These are phyloP conservation scores for Neopestalotiopsis clavispora DNA, from an alignment of 2,329 filamentous ascomycete genomes.

Conservation along the genomic window DNA sequence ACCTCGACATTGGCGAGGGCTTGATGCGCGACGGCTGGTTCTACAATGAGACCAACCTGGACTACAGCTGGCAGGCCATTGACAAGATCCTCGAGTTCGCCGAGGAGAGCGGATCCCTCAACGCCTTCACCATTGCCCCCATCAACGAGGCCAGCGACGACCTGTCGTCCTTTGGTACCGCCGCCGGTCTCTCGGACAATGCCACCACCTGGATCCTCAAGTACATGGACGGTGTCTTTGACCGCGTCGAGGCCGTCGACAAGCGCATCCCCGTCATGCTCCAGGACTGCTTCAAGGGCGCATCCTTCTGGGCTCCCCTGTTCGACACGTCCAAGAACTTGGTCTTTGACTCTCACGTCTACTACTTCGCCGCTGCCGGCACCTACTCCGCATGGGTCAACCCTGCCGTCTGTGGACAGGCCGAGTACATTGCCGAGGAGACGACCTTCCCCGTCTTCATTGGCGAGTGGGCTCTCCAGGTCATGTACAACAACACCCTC, in stretches of 20 bases:
- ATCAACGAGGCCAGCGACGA: conserved; percentile 44
- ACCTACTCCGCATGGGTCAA: conserved; percentile 10
- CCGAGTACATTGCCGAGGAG: conserved; percentile 12
- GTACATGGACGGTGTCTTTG: conserved; percentile 37
- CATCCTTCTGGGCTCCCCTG: conserved; percentile 32
- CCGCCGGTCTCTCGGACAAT: conserved; percentile 33
- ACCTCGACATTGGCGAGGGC: conserved; percentile 37
- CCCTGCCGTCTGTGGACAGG: conserved; percentile 5
- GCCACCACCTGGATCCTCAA: conserved; percentile 37
- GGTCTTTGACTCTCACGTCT: conserved; percentile 36
- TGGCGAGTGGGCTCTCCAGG: conserved; percentile 40
- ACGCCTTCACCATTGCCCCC: conserved; percentile 39
- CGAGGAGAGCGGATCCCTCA: conserved; percentile 30
- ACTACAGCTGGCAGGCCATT: conserved; percentile 37
- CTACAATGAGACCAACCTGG: conserved; percentile 38
- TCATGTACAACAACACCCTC: conserved; percentile 36
- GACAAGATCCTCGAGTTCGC: conserved; percentile 38
- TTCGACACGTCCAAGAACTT: conserved; percentile 32
- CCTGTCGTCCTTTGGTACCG: conserved; percentile 37
- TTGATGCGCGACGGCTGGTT: conserved; percentile 39
- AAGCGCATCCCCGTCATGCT: conserved; percentile 39
- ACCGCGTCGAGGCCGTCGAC: conserved; percentile 31
- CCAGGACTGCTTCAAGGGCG: conserved; percentile 35
- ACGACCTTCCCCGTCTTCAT: conserved; percentile 38
- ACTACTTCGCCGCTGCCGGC: conserved; percentile 28